Percentiles rank a stretch among this genome's conserved stretches.
Evolutionary conservation across 495 filamentous ascomycete species (phyloP).

Genomic region (Podospora tetraspora): DNA sequence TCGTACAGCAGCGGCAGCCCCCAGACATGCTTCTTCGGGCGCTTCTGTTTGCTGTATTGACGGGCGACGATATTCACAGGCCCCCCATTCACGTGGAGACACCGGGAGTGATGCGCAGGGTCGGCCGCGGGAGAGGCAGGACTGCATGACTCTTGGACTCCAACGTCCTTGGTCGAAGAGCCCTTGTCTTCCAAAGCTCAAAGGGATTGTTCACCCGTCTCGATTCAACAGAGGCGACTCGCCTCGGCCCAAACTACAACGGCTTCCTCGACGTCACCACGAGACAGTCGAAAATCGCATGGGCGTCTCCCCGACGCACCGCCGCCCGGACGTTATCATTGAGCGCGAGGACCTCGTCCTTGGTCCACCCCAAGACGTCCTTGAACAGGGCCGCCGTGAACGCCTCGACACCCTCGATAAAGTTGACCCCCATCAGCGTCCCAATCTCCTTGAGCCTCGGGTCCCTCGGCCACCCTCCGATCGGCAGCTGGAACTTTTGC

Average conservation of each 20-base stretch:
- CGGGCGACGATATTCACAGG: too few species aligned
- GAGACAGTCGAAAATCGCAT: slow-evolving; percentile 23
- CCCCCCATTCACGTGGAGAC: too few species aligned
- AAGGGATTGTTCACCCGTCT: neutral
- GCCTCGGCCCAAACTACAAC: neutral
- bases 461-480: slow-evolving; percentile 42
- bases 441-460: slow-evolving; percentile 47
- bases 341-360: slow-evolving; percentile 29
- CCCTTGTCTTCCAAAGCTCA: too few species aligned
- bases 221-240: neutral
- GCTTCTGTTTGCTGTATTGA: too few species aligned
- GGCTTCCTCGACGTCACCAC: slow-evolving; percentile 21
- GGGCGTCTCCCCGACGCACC: slow-evolving; percentile 17
- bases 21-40: too few species aligned
- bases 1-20: too few species aligned
- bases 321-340: slow-evolving; percentile 26
- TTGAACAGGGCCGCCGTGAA: slow-evolving; percentile 30
- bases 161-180: too few species aligned
- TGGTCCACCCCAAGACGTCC: slow-evolving; percentile 30
- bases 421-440: slow-evolving; percentile 31
- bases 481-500: slow-evolving; percentile 32
- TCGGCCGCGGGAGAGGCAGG: too few species aligned
- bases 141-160: too few species aligned
- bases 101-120: too few species aligned
- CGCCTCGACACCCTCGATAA: slow-evolving; percentile 28